Percentiles rank a stretch among this genome's conserved stretches.
Conservation (phyloP, 345 rosid species). For the Syzygium aromaticum region DNA sequence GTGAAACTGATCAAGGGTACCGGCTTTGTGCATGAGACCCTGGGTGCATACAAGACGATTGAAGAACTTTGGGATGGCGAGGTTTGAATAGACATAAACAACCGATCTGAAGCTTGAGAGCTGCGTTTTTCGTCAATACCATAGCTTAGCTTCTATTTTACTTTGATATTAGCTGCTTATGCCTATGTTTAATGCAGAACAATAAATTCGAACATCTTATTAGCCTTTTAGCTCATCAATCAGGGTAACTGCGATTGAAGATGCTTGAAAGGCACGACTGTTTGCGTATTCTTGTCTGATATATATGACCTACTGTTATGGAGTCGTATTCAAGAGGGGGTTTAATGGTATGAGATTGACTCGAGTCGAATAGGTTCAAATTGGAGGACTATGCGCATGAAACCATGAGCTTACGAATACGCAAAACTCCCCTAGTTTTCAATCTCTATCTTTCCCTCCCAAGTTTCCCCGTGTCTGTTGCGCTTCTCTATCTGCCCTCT, state of each 20-base stretch:
- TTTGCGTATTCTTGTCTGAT: background rate
- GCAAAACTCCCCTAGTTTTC: no score
- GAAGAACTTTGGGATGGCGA: slow-evolving; percentile 94
- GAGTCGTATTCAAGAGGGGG: no score
- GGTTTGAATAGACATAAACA: slow-evolving; percentile 22
- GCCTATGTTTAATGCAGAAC: background rate
- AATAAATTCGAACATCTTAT: background rate
- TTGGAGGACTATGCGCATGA: background rate
- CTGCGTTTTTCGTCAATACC: background rate
- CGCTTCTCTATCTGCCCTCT: background rate
- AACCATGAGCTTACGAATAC: no score
- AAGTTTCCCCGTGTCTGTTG: background rate
- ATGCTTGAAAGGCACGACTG: background rate
- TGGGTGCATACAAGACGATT: slow-evolving; percentile 41
- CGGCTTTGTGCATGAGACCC: slow-evolving; percentile 45
- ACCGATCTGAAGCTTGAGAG: background rate
- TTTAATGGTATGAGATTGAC: no score
- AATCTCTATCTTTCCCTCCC: background rate
- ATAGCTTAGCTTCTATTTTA: background rate
- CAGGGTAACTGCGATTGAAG: background rate
- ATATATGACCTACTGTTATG: background rate
- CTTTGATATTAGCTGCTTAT: background rate
- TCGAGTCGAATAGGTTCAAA: no score
- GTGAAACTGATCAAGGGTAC: slow-evolving; percentile 51
- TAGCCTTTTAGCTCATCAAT: background rate